Evolutionary conservation across 2,329 filamentous ascomycete species (phyloP), one percentile per base, ranked within the genome.

Genomic region (Lasiodiplodia theobromae): DNA sequence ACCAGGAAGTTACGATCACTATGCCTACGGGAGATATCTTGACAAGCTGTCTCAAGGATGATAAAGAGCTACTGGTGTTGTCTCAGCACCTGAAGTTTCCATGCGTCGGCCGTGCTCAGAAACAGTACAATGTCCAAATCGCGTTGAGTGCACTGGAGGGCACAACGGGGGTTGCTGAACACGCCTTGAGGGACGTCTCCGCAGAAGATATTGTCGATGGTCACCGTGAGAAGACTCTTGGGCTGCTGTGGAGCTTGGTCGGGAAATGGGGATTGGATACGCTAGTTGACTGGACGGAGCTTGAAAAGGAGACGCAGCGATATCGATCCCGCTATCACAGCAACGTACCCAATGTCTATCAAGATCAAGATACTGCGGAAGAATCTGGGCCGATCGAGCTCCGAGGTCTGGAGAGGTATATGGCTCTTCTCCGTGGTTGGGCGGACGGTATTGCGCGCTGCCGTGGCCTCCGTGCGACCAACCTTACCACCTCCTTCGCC

Each of bases 171-270:
- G 77, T 83, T 14, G 78, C 76, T 4, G 73, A 75, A 14, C 79
- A 79, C 37, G 76, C 85, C 14, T 74, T 82, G 6, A 76, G 78
- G 25, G 79, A 81, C 40, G 77, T 89, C 44, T 81, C 77, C 16
- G 82, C 88, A 0, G 84, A 86, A 49, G 86, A 90, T 67, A 85
- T 91, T 57, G 87, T 91, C 7, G 84, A 90, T 71, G 88, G 88
- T 2, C 87, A 89, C 72, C 84, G 88, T 10, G 88, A 91, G 73
- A 89, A 87, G 76, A 90, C 88, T 0, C 80, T 91, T 54, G 84
- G 83, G 5, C 79, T 90, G 11, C 80, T 91, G 5, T 90, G 88
- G 88, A 81, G 82, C 3, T 79, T 91, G 25, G 84, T 90, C 47
- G 85, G 85, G 51, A 84, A 83, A 75, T 86, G 85, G 79, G 87